Conservation (phyloP, 768 basidiomycete species). For the Tephrocybe sp. region DNA sequence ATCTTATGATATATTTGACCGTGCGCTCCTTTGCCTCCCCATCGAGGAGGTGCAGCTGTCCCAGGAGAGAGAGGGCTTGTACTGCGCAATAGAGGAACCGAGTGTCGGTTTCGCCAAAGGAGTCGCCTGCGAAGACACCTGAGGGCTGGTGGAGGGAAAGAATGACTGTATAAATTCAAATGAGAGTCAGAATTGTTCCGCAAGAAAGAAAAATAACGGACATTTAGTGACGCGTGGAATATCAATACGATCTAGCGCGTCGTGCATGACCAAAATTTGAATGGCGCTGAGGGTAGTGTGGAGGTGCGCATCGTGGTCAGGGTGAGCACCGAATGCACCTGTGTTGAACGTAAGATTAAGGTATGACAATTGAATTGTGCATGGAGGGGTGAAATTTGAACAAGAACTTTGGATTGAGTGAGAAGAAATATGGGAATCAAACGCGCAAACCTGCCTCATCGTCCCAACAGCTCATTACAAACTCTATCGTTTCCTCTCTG, state of each 20-base stretch:
- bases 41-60: slow-evolving; percentile 67
- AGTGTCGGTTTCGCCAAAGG: slow-evolving; percentile 90
- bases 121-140: slow-evolving; percentile 88
- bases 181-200: neutral
- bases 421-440: neutral
- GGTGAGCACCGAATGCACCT: slow-evolving; percentile 94
- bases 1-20: slow-evolving; percentile 67
- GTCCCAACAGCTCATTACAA: slow-evolving; percentile 95
- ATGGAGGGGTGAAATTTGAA: too few relatives aligned
- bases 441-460: slow-evolving; percentile 67
- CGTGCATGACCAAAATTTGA: slow-evolving; percentile 85
- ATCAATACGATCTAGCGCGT: slow-evolving; percentile 73
- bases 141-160: slow-evolving; percentile 80
- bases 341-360: too few relatives aligned
- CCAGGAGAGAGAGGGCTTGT: slow-evolving; percentile 77
- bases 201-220: slow-evolving; percentile 29
- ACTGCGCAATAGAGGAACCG: slow-evolving; percentile 91
- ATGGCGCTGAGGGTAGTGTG: slow-evolving; percentile 87
- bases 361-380: too few relatives aligned
- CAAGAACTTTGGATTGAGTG: too few relatives aligned
- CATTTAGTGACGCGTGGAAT: slow-evolving; percentile 70
- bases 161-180: slow-evolving; percentile 55
- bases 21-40: slow-evolving; percentile 62
- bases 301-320: slow-evolving; percentile 89
- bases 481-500: slow-evolving; percentile 80